Percentiles rank a stretch among this genome's conserved stretches.
Evolutionary conservation across 495 filamentous ascomycete genomes (phyloP).

Genomic region (Copromyces sp.): DNA sequence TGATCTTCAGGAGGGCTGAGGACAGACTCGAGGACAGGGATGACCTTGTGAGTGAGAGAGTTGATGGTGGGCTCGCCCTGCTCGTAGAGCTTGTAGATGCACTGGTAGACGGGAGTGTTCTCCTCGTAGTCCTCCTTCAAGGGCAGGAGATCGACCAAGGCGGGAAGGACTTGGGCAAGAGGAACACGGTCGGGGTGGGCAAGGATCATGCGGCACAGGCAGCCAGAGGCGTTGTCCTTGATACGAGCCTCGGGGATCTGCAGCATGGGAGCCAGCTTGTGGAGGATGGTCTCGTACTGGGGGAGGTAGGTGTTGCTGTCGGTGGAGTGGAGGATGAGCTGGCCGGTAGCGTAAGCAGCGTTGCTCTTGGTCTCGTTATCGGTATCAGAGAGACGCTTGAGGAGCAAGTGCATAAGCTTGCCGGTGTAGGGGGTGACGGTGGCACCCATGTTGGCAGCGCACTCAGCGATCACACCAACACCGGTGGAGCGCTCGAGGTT

Average conservation of each 20-base stretch:
- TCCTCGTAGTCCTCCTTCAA: constrained; percentile 93
- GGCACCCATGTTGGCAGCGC: constrained; percentile 72
- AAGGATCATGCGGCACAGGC: constrained; percentile 84
- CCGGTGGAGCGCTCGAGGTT: constrained; percentile 77
- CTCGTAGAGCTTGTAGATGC: constrained; percentile 78
- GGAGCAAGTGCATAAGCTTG: constrained; percentile 64
- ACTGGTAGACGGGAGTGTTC: constrained; percentile 84
- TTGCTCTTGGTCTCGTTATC: constrained; percentile 91
- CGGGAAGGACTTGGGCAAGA: constrained; percentile 68
- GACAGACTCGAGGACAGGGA: constrained; percentile 73
- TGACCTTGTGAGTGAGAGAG: constrained; percentile 62
- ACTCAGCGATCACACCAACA: constrained; percentile 87
- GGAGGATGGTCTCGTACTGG: constrained; percentile 63
- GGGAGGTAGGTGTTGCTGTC: constrained; percentile 60
- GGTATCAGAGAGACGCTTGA: constrained; percentile 82
- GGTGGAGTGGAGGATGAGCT: constrained; percentile 70
- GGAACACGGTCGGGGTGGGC: constrained; percentile 71
- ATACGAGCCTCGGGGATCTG: constrained; percentile 63
- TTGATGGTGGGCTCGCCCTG: constrained; percentile 60
- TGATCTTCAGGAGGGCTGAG: constrained; percentile 72
- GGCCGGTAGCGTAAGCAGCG: constrained; percentile 79
- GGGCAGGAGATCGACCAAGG: constrained; percentile 67
- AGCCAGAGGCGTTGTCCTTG: constrained; percentile 90
- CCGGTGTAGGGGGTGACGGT: constrained; percentile 68
- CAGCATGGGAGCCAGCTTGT: constrained; percentile 75